A percentile compares a stretch with the other conserved stretches of the same genome.
Evolutionary conservation across 306 rosid species (phyloP).

Genomic region (Glycine soja): DNA sequence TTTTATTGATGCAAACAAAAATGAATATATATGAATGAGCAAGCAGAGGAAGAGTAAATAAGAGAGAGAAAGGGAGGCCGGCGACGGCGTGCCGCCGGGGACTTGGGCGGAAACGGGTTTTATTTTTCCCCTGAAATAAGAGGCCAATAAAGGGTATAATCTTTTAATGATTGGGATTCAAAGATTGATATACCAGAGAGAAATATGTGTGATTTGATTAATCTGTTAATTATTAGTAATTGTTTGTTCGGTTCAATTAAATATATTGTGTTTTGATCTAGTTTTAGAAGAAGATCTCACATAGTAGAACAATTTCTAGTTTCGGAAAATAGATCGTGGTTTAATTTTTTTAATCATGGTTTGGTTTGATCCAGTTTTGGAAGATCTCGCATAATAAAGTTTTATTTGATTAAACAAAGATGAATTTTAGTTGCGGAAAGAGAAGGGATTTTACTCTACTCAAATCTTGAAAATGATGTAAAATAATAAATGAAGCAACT

Average conservation of each 20-base stretch:
- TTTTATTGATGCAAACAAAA: constrained; percentile 11
- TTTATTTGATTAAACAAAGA: not conserved
- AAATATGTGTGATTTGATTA: not conserved
- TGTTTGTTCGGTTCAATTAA: constrained; percentile 8
- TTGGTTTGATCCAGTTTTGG: constrained; percentile 26
- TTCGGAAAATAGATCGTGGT: not conserved
- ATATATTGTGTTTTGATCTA: constrained; percentile 24
- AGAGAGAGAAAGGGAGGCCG: constrained; percentile 17
- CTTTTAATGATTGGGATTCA: constrained; percentile 28
- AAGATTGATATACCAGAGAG: not conserved
- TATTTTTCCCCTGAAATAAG: constrained; percentile 19
- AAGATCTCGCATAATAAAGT: not conserved
- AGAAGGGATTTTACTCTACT: not conserved
- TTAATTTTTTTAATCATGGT: not conserved
- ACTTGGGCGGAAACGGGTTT: constrained; percentile 5
- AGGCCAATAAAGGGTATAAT: not conserved
- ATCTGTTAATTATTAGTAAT: not conserved
- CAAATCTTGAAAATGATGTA: not conserved
- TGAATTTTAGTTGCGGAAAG: not conserved
- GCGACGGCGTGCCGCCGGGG: constrained; percentile 43
- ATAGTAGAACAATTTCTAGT: not conserved
- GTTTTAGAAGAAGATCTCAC: constrained; percentile 34
- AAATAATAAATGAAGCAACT: constrained; percentile 8
- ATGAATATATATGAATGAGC: not conserved
- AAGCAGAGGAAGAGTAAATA: constrained; percentile 36